Evolutionary conservation across 805 yeast genomes (phyloP).

Genomic region (Lachancea sp.): DNA sequence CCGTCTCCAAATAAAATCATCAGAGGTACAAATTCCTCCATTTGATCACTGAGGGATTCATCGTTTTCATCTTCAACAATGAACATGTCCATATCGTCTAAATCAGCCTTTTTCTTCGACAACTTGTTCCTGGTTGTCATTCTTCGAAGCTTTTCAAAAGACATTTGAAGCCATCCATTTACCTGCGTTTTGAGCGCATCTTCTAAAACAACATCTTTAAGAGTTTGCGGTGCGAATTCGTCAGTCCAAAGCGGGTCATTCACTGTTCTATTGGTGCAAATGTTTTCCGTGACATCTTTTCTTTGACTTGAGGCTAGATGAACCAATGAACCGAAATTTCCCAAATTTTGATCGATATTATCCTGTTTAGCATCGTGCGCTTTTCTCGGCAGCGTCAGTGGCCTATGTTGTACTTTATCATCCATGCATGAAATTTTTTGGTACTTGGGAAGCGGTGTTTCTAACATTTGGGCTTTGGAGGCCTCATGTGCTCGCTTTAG

Average conservation of each 20-base stretch:
- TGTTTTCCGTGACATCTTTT: no score
- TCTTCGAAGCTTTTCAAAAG: slow-evolving; percentile 32
- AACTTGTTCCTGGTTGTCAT: slow-evolving; percentile 32
- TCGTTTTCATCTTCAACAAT: slow-evolving; percentile 27
- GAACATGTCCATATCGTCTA: slow-evolving; percentile 29
- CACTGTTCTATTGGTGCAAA: not conserved
- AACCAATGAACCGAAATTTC: no score
- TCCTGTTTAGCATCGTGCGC: not conserved
- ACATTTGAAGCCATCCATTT: slow-evolving; percentile 29
- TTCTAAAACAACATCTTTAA: slow-evolving; percentile 30
- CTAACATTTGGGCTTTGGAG: slow-evolving; percentile 15
- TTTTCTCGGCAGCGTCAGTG: slow-evolving; percentile 3
- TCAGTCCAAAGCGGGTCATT: slow-evolving; percentile 24
- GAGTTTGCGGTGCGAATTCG: slow-evolving; percentile 26
- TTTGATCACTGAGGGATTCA: slow-evolving; percentile 5
- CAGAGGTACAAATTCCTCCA: slow-evolving; percentile 48
- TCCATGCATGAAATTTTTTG: slow-evolving; percentile 13
- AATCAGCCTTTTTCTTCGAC: slow-evolving; percentile 21
- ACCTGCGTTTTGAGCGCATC: slow-evolving; percentile 17
- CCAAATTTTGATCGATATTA: no score
- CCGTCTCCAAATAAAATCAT: slow-evolving; percentile 68
- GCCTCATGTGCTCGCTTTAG: slow-evolving; percentile 12
- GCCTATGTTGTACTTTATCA: not conserved
- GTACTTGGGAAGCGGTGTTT: slow-evolving; percentile 18
- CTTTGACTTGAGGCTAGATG: no score